phyloP scores from a whole-genome alignment of 2,329 filamentous ascomycete genomes.

The Mariannaea elegans region DNA sequence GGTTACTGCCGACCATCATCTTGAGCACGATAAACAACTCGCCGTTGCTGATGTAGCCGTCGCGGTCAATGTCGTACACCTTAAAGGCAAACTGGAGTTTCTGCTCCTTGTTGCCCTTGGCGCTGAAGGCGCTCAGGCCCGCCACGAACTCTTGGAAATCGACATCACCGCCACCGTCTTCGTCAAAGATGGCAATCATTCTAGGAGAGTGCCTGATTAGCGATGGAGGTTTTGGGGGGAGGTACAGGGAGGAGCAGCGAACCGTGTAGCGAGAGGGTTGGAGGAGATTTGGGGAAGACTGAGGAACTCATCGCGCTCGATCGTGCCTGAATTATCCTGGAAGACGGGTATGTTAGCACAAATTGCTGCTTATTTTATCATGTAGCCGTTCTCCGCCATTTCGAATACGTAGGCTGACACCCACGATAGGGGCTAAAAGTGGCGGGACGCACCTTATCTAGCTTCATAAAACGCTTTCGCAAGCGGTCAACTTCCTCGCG shows the following conservation, averaged over 20 bases:
- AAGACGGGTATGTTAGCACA: slow-evolving; percentile 10
- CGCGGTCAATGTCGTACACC: slow-evolving; percentile 98
- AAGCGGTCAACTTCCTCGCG: slow-evolving; percentile 96
- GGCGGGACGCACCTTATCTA: slow-evolving; percentile 80
- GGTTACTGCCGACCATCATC: slow-evolving; percentile 99
- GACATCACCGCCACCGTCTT: slow-evolving; percentile 96
- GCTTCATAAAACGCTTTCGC: slow-evolving; percentile 98
- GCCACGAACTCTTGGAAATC: slow-evolving; percentile 99
- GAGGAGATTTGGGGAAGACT: slow-evolving; percentile 97
- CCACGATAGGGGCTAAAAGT: slow-evolving; percentile 10
- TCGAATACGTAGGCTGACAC: background rate
- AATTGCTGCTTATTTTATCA: background rate
- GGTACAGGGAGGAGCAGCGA: slow-evolving; percentile 41
- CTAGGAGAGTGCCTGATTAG: slow-evolving; percentile 53
- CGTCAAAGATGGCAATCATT: slow-evolving; percentile 99
- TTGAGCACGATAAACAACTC: slow-evolving; percentile 99
- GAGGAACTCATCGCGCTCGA: slow-evolving; percentile 98
- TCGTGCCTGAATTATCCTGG: slow-evolving; percentile 96
- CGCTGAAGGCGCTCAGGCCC: slow-evolving; percentile 92
- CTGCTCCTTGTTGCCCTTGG: slow-evolving; percentile 99
- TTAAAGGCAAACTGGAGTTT: slow-evolving; percentile 98
- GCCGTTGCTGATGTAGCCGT: slow-evolving; percentile 98
- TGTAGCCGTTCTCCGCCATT: background rate
- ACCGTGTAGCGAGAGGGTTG: slow-evolving; percentile 96
- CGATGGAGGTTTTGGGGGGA: background rate